Evolutionary conservation across 176 grass and related monocot genomes (phyloP).

Genomic region (Otatea glauca): DNA sequence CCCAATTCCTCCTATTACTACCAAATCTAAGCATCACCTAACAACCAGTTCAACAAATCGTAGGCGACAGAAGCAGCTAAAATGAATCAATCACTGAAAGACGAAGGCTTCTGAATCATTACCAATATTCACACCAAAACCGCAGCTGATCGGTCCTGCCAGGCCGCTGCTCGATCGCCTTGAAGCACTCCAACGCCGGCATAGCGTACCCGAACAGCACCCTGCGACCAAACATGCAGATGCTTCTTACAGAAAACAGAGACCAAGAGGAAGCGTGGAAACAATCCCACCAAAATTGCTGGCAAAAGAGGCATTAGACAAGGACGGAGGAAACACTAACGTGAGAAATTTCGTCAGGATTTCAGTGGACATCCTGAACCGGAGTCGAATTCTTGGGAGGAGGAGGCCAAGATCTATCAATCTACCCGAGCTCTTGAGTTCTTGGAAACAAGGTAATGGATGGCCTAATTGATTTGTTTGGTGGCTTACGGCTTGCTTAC

Average conservation of each 20-base stretch:
- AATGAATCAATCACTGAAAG: not conserved
- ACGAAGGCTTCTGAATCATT: constrained; percentile 39
- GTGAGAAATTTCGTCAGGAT: constrained; percentile 80
- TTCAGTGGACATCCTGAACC: constrained; percentile 57
- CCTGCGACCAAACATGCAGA: constrained; percentile 44
- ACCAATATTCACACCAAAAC: constrained; percentile 99
- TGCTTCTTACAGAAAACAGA: not conserved
- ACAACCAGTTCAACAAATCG: not conserved
- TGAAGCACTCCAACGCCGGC: constrained; percentile 95
- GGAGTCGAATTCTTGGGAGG: not conserved
- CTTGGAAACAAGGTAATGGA: constrained; percentile 17
- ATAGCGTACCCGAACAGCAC: constrained; percentile 77
- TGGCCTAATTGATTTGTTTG: constrained; percentile 14
- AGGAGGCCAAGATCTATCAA: not conserved
- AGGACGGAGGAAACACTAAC: constrained; percentile 42
- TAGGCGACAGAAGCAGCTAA: not conserved
- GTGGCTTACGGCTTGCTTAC: constrained; percentile 48
- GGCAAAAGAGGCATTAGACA: constrained; percentile 14
- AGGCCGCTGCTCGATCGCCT: constrained; percentile 72
- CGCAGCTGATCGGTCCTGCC: constrained; percentile 68
- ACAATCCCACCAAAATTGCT: constrained; percentile 20
- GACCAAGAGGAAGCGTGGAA: not conserved
- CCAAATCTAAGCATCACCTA: not conserved
- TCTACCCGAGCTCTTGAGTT: not conserved
- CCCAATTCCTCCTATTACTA: not conserved